Base-by-base conservation (phyloP, 2,329 filamentous ascomycete species). In the Clarireedia sp. region DNA sequence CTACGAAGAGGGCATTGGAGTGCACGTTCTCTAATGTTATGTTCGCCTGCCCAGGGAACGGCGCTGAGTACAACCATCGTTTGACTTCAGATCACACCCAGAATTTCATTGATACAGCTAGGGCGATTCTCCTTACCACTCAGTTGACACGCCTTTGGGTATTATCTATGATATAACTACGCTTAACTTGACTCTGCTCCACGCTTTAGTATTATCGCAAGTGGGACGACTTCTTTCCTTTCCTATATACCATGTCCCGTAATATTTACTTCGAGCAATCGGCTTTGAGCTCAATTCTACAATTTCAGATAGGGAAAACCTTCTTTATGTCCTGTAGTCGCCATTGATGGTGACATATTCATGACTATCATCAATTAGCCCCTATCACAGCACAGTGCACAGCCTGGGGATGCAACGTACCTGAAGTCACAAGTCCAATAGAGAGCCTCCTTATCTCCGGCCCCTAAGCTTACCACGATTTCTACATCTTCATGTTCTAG, bases 391-490 rank as follows among this genome's bases (percentile, higher is more conserved):
- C 7, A 29, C 37, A 5, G 3, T 17, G 24, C 5, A 14, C 48
- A 38, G 14, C 29, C 49, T 16, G 69, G 66, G 5, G 17, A 12
- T 1, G 70, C 60, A 26, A 82, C 81, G 67, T 83, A 95, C 76
- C 86, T 90, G 63, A 91, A 89, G 69, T 95, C 89, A 67, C 89
- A 94, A 40, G 89, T 94, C 83, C 87, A 94, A 69, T 89, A 89
- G 5, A 83, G 81, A 1, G 86, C 85, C 69, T 86, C 80, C 67
- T 84, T 78, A 36, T 78, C 74, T 41, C 82, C 85, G 46, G 86
- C 87, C 24, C 87, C 87, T 54, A 95, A 69, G 56, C 78, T 78
- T 5, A 95, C 86, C 38, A 87, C 69, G 59, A 95, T 91, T 72
- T 92, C 87, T 59, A 94, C 70, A 67, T 94, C 86, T 68, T 90